phyloP scores from a whole-genome alignment of 1,284 basidiomycete species.

The Ganoderma leucocontextum region DNA sequence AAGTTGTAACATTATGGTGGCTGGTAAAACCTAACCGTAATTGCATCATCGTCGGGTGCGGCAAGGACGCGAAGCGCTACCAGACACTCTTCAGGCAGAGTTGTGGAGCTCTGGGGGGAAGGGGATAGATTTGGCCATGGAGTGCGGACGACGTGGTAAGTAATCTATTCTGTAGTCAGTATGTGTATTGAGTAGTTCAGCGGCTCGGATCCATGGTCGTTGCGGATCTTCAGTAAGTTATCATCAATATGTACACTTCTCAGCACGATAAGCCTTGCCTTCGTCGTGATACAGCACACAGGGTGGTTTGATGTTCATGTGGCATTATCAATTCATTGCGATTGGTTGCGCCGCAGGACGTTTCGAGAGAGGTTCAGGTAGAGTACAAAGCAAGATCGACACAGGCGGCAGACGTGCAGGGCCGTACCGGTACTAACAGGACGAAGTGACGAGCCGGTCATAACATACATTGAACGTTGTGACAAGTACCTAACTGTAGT shows the following conservation, averaged over 20 bases:
- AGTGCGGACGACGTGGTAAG: no score
- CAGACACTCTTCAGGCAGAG: slow-evolving; percentile 88
- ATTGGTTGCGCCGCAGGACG: background rate
- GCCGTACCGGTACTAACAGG: slow-evolving; percentile 12
- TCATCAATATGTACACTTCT: slow-evolving; percentile 51
- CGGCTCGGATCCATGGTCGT: no score
- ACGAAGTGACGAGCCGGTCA: slow-evolving; percentile 9
- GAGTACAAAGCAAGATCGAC: slow-evolving; percentile 34
- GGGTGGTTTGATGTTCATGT: background rate
- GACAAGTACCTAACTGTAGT: slow-evolving; percentile 15
- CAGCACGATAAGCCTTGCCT: no score
- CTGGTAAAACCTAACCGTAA: slow-evolving; percentile 77
- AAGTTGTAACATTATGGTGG: slow-evolving; percentile 64
- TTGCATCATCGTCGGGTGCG: slow-evolving; percentile 67
- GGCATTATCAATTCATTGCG: background rate
- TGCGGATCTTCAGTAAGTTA: no score
- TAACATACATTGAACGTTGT: slow-evolving; percentile 26
- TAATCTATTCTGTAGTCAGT: no score
- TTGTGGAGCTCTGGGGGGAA: no score
- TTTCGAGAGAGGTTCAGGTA: slow-evolving; percentile 15
- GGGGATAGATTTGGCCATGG: no score
- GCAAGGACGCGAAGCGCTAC: slow-evolving; percentile 86
- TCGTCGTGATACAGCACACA: slow-evolving; percentile 48
- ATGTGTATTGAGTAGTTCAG: no score
- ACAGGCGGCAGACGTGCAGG: slow-evolving; percentile 27